Conservation (phyloP, 768 basidiomycete genomes). For the Tylopilus sp. region DNA sequence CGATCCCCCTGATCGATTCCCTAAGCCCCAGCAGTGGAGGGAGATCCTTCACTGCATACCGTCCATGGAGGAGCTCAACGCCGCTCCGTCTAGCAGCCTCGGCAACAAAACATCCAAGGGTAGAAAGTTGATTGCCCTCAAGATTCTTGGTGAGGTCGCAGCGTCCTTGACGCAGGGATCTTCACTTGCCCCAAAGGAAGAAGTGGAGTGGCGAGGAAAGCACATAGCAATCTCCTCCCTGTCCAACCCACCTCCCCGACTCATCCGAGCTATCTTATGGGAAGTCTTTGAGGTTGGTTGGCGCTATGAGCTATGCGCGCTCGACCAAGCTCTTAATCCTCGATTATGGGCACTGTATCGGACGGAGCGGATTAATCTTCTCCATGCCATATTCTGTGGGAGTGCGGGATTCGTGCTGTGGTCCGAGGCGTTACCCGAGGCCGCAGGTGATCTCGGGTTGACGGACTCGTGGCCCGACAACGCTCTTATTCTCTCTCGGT, state of each 20-base stretch:
- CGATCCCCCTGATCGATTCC: background rate
- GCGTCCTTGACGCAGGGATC: background rate
- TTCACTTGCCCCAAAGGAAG: background rate
- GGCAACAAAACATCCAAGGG: background rate
- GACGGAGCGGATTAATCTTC: background rate
- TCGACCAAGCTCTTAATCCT: conserved; percentile 11
- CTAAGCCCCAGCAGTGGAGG: background rate
- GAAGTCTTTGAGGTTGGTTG: conserved; percentile 2
- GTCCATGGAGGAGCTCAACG: background rate
- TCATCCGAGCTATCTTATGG: conserved; percentile 14
- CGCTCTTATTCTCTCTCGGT: background rate
- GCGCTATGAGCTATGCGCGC: conserved; percentile 16
- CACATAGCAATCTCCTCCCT: background rate
- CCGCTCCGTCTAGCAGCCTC: background rate
- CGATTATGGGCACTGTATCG: conserved; percentile 3
- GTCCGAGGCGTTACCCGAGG: background rate
- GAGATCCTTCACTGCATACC: background rate
- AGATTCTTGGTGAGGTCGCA: too few species aligned
- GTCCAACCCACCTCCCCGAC: background rate
- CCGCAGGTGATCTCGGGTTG: background rate
- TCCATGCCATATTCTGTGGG: conserved; percentile 3
- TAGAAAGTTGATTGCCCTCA: background rate
- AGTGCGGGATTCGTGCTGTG: background rate
- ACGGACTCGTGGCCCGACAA: background rate
- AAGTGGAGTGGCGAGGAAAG: background rate